phyloP scores from a whole-genome alignment of 352 stramenopile genomes.

The Phytophthora melonis region DNA sequence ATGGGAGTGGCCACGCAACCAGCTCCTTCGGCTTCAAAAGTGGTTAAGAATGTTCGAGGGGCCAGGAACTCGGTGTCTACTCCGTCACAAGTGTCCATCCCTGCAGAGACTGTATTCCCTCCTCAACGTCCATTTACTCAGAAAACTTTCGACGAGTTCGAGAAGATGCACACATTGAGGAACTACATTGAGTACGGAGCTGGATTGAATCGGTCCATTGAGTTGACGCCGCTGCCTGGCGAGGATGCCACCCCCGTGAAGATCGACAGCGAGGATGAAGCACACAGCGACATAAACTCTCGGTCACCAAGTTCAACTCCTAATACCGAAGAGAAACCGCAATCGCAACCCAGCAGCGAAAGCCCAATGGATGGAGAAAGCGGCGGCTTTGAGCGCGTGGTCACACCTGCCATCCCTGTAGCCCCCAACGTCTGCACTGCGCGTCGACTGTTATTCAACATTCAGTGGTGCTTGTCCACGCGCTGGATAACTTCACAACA shows the following conservation, averaged over 20 bases:
- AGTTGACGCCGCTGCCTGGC: conserved; percentile 40
- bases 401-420: conserved; percentile 29
- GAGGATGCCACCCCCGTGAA: conserved; percentile 2
- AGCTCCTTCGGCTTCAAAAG: not conserved
- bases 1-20: conserved; percentile 37
- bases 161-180: conserved; percentile 70
- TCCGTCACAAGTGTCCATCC: not conserved
- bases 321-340: conserved; percentile 5
- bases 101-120: conserved; percentile 40
- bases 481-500: conserved; percentile 78
- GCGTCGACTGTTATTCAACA: conserved; percentile 66
- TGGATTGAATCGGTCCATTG: conserved; percentile 52
- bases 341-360: not conserved
- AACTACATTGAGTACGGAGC: conserved; percentile 75
- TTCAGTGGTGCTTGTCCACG: conserved; percentile 77
- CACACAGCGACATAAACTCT: not conserved
- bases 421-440: conserved; percentile 51
- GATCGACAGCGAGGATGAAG: conserved; percentile 35
- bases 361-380: conserved; percentile 2
- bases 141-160: conserved; percentile 60
- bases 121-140: conserved; percentile 50
- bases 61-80: conserved; percentile 13
- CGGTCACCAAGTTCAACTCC: not conserved
- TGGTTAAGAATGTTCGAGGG: conserved; percentile 3
- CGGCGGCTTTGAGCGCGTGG: not conserved